Base-by-base conservation (phyloP, 345 rosid species). In the Capsella bursapastoris region DNA sequence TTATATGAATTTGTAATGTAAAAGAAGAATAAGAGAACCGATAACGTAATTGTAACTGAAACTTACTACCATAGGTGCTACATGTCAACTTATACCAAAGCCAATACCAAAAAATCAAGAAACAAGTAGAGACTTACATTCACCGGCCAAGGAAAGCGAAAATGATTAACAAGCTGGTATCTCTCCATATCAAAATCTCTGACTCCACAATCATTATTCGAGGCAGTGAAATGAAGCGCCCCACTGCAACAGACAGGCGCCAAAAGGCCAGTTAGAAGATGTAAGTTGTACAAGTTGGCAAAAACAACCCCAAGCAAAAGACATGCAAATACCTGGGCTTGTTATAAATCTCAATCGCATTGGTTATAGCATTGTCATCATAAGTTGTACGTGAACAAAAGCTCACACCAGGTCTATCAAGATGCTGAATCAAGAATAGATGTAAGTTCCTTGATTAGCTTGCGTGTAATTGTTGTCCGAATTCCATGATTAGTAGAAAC, bases 301-400 rank as follows among this genome's bases (percentile, higher is more conserved):
- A 59, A 49, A 25, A 59, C 13, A 50, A 41, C 57, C 8, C 53
- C 15, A 12, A 63, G 73, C 51, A 74, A 40, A 70, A 70, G 43
- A 58, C 52, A 58, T 47, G 57, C 48, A 78, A 51, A 51, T 78
- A 88, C 93, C 90, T 88, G 57, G 88, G 85, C 59, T 79, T 82
- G 64, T 50, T 84, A 76, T 91, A 94, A 61, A 94, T 90, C 84
- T 94, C 98, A 71, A 94, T 83, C 4, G 98, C 98, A 77, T 92
- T 94, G 45, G 97, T 91, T 74, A 94, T 92, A 25, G 97, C 98
- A 82, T 94, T 90, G 62, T 94, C 98, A 77, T 94, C 97, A 81
- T 87, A 83, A 58, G 98, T 91, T 72, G 96, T 84, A 82, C 96
- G 85, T 60, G 87, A 84, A 81, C 98, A 91, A 82, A 84, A 93